phyloP scores from a whole-genome alignment of 164 flowering plant genomes.

The Euptelea pleiosperma region DNA sequence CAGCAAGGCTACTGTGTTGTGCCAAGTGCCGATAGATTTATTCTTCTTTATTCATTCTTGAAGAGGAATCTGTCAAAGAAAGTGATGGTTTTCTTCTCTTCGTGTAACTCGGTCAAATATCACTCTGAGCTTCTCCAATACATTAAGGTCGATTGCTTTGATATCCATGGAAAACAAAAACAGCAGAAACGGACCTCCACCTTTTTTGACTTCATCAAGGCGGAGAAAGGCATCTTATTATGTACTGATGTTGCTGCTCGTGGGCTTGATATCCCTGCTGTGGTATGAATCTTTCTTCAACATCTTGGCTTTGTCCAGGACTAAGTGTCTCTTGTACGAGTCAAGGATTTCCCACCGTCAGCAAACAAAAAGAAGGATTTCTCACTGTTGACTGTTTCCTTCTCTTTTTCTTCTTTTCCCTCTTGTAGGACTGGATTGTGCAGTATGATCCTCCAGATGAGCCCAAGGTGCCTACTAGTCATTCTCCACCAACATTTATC shows the following conservation, averaged over 20 bases:
- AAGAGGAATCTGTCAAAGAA: slow-evolving; percentile 73
- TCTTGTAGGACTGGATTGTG: slow-evolving; percentile 81
- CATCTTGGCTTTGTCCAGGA: no score
- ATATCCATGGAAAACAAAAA: slow-evolving; percentile 82
- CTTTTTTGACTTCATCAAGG: slow-evolving; percentile 69
- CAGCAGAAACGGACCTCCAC: slow-evolving; percentile 70
- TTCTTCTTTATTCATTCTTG: slow-evolving; percentile 71
- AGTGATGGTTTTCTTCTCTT: slow-evolving; percentile 89
- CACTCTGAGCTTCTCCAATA: slow-evolving; percentile 73
- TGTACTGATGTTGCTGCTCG: slow-evolving; percentile 94
- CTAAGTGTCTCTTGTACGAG: no score
- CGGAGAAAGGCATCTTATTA: slow-evolving; percentile 67
- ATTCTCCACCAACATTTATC: neutral
- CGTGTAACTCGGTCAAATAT: slow-evolving; percentile 79
- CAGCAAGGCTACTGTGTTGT: slow-evolving; percentile 80
- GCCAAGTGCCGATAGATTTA: slow-evolving; percentile 64
- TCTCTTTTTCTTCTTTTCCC: neutral
- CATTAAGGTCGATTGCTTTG: slow-evolving; percentile 56
- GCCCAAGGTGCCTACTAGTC: slow-evolving; percentile 54
- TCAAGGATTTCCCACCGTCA: no score
- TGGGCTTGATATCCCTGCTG: slow-evolving; percentile 80
- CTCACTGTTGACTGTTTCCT: neutral
- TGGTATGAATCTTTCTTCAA: slow-evolving; percentile 32
- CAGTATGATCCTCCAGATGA: slow-evolving; percentile 93
- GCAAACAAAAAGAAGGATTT: no score